A percentile compares a stretch with the other conserved stretches of the same genome.
phyloP scores from a whole-genome alignment of 2,329 filamentous ascomycete genomes.

The Curvularia sp. region DNA sequence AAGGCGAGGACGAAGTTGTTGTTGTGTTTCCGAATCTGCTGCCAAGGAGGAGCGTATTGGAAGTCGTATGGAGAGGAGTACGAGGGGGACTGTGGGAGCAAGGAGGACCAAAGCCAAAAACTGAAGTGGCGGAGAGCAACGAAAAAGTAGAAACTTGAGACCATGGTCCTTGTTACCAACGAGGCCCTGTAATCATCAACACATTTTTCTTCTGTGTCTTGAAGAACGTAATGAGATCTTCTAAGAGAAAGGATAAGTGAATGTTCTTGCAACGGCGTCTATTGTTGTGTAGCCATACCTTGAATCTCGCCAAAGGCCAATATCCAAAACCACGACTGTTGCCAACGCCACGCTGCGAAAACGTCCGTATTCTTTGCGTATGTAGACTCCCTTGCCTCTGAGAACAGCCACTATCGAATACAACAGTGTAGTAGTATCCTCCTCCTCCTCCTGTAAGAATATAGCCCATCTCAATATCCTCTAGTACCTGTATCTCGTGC shows the following conservation, averaged over 20 bases:
- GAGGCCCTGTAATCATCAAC: background rate
- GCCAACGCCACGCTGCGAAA: background rate
- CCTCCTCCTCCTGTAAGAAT: background rate
- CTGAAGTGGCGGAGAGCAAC: background rate
- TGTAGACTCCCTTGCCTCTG: background rate
- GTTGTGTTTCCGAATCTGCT: conserved; percentile 92
- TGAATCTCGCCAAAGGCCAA: conserved; percentile 7
- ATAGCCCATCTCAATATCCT: background rate
- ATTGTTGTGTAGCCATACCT: conserved; percentile 19
- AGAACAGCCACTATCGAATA: background rate
- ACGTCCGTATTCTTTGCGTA: background rate
- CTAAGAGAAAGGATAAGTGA: conserved; percentile 17
- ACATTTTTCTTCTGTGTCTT: background rate
- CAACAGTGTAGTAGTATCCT: background rate
- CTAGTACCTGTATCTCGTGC: conserved; percentile 72
- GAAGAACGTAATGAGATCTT: background rate
- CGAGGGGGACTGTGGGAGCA: conserved; percentile 80
- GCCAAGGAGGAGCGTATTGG: conserved; percentile 75
- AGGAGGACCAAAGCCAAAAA: conserved; percentile 2
- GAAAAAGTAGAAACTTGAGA: background rate
- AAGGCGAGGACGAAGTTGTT: conserved; percentile 84
- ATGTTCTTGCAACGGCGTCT: conserved; percentile 1
- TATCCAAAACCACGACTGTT: conserved; percentile 4
- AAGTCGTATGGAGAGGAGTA: conserved; percentile 88
- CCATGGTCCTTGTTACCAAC: background rate